Base-by-base conservation (phyloP, 2,329 filamentous ascomycete species). In the Aspergillus fijiensis region DNA sequence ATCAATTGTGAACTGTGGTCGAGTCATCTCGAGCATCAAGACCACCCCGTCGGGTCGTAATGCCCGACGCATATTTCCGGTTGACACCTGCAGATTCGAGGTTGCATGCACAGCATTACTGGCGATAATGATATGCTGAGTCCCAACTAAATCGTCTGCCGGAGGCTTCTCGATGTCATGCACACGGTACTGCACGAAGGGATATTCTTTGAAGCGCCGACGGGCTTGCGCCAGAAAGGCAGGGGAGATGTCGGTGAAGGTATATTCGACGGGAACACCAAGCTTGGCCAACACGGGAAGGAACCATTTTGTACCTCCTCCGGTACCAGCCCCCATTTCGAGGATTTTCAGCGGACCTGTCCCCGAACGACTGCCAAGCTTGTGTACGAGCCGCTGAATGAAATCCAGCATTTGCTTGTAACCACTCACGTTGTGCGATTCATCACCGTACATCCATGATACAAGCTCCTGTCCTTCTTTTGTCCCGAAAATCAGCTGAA, bases 401-500 rank as follows among this genome's bases (percentile, higher is more conserved):
- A 77, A 72, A 45, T 74, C 71, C 19, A 65, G 66, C 67, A 79
- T 75, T 29, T 75, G 73, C 23, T 66, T 65, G 53, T 73, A 73
- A 21, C 67, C 67, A 7, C 74, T 51, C 7, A 70, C 62, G 62
- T 78, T 76, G 45, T 79, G 64, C 0, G 74, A 72, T 58, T 65
- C 72, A 21, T 78, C 71, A 10, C 66, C 66, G 58, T 81, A 79
- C 47, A 79, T 63, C 16, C 61, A 69, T 0, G 70, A 67, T 1
- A 79, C 71, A 0, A 80, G 68, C 21, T 75, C 64, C 5, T 74
- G 70, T 7, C 73, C 72, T 50, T 78, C 68, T 1, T 66, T 62
- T 4, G 63, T 71, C 10, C 76, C 76, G 51, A 80, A 80, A 7
- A 81, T 70, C 1, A 80, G 60, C 51, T 74, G 66, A 19, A 79